phyloP scores from a whole-genome alignment of 441 rosid species.

The Euphorbia celastroides region DNA sequence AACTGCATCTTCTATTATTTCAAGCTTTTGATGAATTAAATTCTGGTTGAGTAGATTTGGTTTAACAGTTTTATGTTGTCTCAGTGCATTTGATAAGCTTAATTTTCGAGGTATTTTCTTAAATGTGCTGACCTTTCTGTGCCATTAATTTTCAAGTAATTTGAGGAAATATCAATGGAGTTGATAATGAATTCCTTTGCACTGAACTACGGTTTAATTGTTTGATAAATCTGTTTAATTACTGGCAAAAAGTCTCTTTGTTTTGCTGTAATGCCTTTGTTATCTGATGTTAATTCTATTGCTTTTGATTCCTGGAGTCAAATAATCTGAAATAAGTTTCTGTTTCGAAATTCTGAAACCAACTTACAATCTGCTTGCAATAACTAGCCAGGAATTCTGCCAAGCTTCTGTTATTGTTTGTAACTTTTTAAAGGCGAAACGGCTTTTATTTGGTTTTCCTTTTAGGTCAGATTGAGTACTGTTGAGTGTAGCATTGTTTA shows the following conservation, averaged over 20 bases:
- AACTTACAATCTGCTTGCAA: background rate
- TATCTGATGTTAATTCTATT: background rate
- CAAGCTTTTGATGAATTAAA: background rate
- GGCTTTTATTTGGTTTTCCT: background rate
- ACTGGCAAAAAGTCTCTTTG: background rate
- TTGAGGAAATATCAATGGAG: background rate
- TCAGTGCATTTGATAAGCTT: constrained; percentile 6
- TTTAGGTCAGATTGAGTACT: background rate
- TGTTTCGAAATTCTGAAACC: background rate
- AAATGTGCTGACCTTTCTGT: constrained; percentile 11
- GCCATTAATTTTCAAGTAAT: too few relatives aligned
- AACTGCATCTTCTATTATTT: background rate
- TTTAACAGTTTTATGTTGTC: background rate
- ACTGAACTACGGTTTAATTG: background rate
- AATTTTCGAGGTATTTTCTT: constrained; percentile 13
- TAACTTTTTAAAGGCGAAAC: background rate
- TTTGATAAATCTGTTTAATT: background rate
- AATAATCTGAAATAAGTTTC: background rate
- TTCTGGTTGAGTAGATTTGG: background rate
- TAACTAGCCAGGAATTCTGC: background rate
- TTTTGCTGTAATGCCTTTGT: background rate
- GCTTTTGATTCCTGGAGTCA: background rate
- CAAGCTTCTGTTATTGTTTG: background rate
- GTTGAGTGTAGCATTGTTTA: background rate
- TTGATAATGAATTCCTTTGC: background rate